Evolutionary conservation across 1,284 basidiomycete species (phyloP).

Genomic region (Apiotrichum mycotoxinovorans): DNA sequence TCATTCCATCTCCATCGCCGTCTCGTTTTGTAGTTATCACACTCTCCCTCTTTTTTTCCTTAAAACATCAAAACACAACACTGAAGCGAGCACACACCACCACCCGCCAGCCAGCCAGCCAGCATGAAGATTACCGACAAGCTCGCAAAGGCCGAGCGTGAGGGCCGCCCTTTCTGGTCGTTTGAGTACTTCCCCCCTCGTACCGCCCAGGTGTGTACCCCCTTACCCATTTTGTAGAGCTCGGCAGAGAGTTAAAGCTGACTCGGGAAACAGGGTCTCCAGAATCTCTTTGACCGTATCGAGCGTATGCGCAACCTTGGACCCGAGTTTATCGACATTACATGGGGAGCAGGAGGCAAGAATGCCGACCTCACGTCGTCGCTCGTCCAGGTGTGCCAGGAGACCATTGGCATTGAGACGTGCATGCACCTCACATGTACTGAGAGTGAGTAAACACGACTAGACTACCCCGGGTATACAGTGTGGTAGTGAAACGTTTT

Average conservation of each 20-base stretch:
- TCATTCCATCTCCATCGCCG: not conserved
- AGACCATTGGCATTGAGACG: constrained; percentile 86
- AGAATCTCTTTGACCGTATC: constrained; percentile 93
- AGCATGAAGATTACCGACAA: constrained; percentile 94
- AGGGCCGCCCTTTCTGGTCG: constrained; percentile 86
- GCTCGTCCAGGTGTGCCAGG: constrained; percentile 92
- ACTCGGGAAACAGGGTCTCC: constrained; percentile 63
- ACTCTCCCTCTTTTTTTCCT: not conserved
- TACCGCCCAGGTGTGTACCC: constrained; percentile 70
- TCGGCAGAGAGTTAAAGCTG: not conserved
- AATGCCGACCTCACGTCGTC: constrained; percentile 90
- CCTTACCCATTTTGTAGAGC: not conserved
- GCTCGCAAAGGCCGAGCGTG: constrained; percentile 73
- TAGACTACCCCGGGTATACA: no score
- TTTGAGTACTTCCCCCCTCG: constrained; percentile 96
- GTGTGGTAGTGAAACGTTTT: no score
- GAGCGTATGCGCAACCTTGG: constrained; percentile 94
- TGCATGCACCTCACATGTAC: constrained; percentile 99
- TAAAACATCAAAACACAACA: not conserved
- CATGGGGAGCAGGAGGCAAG: constrained; percentile 95
- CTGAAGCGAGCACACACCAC: no score
- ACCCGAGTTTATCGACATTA: constrained; percentile 98
- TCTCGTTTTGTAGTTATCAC: no score
- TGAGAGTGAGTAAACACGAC: constrained; percentile 63
- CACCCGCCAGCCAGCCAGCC: no score